Conservation (phyloP, 1,284 basidiomycete genomes). For the Cystobasidium slooffiae region DNA sequence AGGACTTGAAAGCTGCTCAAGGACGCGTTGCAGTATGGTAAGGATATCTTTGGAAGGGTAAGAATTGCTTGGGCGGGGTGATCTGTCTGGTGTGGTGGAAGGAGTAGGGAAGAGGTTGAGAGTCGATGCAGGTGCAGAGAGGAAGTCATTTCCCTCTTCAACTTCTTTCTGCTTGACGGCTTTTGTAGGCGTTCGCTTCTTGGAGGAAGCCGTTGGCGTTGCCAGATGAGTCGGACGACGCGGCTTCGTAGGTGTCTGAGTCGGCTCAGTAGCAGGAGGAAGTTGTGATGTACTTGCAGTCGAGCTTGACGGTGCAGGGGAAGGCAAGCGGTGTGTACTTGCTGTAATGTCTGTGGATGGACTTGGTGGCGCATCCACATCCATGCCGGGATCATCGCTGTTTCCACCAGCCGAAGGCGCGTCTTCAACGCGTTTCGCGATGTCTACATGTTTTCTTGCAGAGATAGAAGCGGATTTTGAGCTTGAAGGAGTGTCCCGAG, state of each 20-base stretch:
- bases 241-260: constrained; percentile 36
- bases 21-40: constrained; percentile 8
- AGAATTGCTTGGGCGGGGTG: constrained; percentile 1
- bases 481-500: not conserved
- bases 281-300: not conserved
- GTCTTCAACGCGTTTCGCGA: not conserved
- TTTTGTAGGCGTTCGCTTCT: constrained; percentile 42
- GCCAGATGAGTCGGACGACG: not conserved
- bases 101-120: constrained; percentile 22
- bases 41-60: constrained; percentile 14
- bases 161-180: constrained; percentile 15
- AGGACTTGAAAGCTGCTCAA: constrained; percentile 29
- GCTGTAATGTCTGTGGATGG: not conserved
- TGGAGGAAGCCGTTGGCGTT: constrained; percentile 29
- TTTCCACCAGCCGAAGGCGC: not conserved
- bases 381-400: not conserved
- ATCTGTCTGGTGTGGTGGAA: constrained; percentile 28
- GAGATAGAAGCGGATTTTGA: not conserved
- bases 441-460: not conserved
- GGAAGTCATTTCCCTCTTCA: not conserved
- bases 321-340: not conserved
- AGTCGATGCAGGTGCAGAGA: constrained; percentile 1
- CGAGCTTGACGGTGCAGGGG: constrained; percentile 22
- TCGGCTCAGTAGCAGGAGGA: not conserved
- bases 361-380: constrained; percentile 5